These are phyloP conservation scores for Gonium pectorale DNA, from an alignment of 139 green algal genomes.

Conservation along the genomic window DNA sequence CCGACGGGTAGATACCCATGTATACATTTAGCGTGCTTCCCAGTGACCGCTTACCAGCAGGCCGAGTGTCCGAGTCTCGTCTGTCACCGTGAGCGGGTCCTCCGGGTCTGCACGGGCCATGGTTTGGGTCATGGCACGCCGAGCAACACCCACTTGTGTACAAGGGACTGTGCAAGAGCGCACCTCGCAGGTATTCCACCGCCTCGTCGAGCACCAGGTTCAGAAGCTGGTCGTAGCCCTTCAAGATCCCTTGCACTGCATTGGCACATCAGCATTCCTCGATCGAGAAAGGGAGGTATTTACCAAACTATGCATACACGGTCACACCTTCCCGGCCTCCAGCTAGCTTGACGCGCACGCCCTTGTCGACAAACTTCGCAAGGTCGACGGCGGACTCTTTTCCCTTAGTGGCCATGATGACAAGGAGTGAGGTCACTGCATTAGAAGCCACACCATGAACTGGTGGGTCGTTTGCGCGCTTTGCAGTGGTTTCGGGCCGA, in stretches of 20 bases:
- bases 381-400: conserved; percentile 97
- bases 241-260: conserved; percentile 85
- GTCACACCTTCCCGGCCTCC: conserved; percentile 91
- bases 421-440: no score
- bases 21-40: no score
- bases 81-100: conserved; percentile 86
- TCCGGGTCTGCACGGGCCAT: conserved; percentile 84
- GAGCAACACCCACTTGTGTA: background rate
- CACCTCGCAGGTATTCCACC: conserved; percentile 91
- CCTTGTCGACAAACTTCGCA: conserved; percentile 96
- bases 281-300: no score
- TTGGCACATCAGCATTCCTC: no score
- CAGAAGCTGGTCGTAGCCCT: conserved; percentile 98
- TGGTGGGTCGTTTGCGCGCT: no score
- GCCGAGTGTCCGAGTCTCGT: conserved; percentile 74
- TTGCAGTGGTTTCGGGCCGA: no score
- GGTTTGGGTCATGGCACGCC: no score
- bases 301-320: background rate
- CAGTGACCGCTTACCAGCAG: background rate
- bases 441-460: no score
- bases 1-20: no score
- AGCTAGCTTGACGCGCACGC: conserved; percentile 93
- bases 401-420: conserved; percentile 67
- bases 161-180: background rate
- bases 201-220: conserved; percentile 98